These are phyloP conservation scores for Solanum pennellii DNA, from an alignment of 257 asterid species.

Conservation along the genomic window DNA sequence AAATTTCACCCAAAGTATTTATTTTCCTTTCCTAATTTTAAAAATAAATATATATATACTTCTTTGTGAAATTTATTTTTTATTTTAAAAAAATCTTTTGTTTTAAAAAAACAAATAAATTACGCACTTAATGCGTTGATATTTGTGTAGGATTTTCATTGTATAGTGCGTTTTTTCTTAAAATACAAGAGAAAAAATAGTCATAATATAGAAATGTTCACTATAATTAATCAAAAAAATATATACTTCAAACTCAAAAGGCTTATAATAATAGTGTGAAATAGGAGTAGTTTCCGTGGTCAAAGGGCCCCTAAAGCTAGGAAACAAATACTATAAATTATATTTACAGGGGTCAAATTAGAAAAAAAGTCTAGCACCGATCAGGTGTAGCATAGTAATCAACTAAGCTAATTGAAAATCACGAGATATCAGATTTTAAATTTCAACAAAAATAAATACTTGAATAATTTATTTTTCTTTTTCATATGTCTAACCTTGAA, in stretches of 20 bases:
- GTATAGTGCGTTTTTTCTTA: neutral
- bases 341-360: neutral
- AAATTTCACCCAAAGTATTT: neutral
- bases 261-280: neutral
- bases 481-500: accelerated
- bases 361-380: neutral
- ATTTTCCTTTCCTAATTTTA: neutral
- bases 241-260: neutral
- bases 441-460: accelerated
- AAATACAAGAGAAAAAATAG: neutral
- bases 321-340: neutral
- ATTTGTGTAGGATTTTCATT: neutral
- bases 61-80: neutral
- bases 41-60: neutral
- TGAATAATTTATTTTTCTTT: neutral
- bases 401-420: neutral
- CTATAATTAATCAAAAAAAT: neutral
- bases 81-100: neutral
- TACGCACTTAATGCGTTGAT: neutral
- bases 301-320: neutral
- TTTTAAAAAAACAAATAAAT: neutral
- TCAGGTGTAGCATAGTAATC: neutral
- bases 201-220: neutral
- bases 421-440: neutral
- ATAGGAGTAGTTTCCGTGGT: neutral